These are phyloP conservation scores for Aspergillus ochraceus DNA, from an alignment of 2,329 filamentous ascomycete genomes.

Conservation along the genomic window DNA sequence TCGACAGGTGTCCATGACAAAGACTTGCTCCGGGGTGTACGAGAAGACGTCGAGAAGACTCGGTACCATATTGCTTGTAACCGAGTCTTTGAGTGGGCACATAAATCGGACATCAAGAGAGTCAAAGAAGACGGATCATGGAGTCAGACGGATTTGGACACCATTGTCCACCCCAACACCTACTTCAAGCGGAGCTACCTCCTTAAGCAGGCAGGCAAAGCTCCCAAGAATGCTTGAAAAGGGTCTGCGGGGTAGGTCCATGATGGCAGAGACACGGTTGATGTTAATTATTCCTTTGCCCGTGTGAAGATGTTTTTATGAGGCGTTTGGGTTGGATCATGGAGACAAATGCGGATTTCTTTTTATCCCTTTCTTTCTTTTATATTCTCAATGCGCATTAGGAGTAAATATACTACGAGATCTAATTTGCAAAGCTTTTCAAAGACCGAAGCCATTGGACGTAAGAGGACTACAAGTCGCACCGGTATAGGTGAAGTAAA, in stretches of 20 bases:
- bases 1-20: conserved; percentile 76
- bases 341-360: background rate
- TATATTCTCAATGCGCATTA: background rate
- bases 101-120: conserved; percentile 74
- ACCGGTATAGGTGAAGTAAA: background rate
- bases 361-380: background rate
- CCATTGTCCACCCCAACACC: conserved; percentile 94
- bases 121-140: conserved; percentile 73
- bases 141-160: conserved; percentile 78
- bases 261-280: conserved; percentile 44
- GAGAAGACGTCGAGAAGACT: conserved; percentile 83
- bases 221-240: conserved; percentile 46
- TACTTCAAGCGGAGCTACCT: conserved; percentile 96
- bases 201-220: conserved; percentile 72
- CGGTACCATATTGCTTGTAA: conserved; percentile 97
- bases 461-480: background rate
- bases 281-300: conserved; percentile 14
- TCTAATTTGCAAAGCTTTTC: conserved; percentile 1
- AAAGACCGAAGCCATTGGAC: background rate
- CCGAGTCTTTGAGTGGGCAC: conserved; percentile 84
- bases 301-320: conserved; percentile 4
- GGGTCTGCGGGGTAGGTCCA: conserved; percentile 39
- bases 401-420: conserved; percentile 2
- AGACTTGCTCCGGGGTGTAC: conserved; percentile 74
- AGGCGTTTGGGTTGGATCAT: conserved; percentile 21